Evolutionary conservation across 2,329 filamentous ascomycete species (phyloP), one percentile per base, ranked within the genome.

Genomic region (Exophiala spinifera): DNA sequence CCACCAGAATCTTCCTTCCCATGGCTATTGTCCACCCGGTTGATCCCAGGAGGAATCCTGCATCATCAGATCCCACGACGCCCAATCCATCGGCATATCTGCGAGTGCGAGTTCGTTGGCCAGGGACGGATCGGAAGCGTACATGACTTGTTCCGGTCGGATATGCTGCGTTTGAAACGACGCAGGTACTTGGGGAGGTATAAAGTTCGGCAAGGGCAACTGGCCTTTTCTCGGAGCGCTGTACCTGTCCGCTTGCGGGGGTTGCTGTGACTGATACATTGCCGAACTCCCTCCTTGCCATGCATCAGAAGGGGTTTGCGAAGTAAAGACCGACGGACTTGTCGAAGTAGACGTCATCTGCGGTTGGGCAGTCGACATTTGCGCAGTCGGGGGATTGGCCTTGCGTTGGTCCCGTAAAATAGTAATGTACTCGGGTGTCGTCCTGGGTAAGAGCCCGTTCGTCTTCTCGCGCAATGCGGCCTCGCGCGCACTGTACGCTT

Each of bases 401-500:
- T 58, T 51, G 17, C 62, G 59, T 50, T 63, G 59, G 34, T 60
- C 51, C 2, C 56, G 59, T 6, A 64, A 52, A 23, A 53, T 39
- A 11, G 40, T 23, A 36, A 64, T 62, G 25, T 58, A 64, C 8
- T 60, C 61, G 7, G 62, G 62, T 7, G 49, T 58, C 4, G 31
- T 25, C 37, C 56, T 56, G 20, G 61, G 59, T 28, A 50, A 50
- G 6, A 59, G 51, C 20, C 60, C 60, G 28, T 57, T 52, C 20
- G 55, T 56, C n/a, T 47, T 55, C 45, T 57, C 55, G 3, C 56
- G 50, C 15, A 60, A 47, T 8, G 56, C 51, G 15, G 45, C 23
- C 40, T 59, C 56, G 25, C 64, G 45, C 23, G 62, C 69, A 6
- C 72, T 70, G 74, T 75, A 79, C 1, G 75, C 72, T 51, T 72